phyloP scores from a whole-genome alignment of 2,329 filamentous ascomycete species.

The Aspergillus eucalypticola region DNA sequence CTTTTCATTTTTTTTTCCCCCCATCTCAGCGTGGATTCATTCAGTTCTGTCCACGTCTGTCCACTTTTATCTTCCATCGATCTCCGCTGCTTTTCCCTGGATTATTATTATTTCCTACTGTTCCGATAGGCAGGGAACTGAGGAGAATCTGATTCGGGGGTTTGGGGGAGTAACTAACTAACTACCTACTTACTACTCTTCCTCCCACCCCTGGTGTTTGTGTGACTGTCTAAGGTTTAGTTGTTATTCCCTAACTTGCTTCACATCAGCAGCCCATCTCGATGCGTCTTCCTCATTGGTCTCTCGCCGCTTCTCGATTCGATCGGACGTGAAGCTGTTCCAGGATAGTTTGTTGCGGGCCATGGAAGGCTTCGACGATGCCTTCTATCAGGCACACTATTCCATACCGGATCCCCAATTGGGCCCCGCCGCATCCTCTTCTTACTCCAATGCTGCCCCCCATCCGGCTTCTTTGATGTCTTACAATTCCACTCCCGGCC shows the following conservation, averaged over 20 bases:
- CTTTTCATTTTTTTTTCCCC: no score
- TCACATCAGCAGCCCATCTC: neutral
- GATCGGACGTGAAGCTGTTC: constrained; percentile 20
- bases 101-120: no score
- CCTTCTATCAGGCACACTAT: constrained; percentile 21
- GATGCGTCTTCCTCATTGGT: constrained; percentile 22
- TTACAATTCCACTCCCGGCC: constrained; percentile 10
- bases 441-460: constrained; percentile 7
- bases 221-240: neutral
- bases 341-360: constrained; percentile 3
- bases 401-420: constrained; percentile 11
- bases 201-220: neutral
- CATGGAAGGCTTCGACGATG: constrained; percentile 19
- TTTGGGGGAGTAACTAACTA: no score
- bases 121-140: no score
- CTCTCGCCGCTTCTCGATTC: constrained; percentile 14
- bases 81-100: no score
- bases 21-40: no score
- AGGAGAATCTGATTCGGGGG: no score
- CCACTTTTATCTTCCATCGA: no score
- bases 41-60: no score
- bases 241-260: neutral
- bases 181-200: no score
- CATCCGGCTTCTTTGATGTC: constrained; percentile 16
- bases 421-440: neutral